Evolutionary conservation across 345 rosid genomes (phyloP).

Genomic region (Hibiscus tridactylites): DNA sequence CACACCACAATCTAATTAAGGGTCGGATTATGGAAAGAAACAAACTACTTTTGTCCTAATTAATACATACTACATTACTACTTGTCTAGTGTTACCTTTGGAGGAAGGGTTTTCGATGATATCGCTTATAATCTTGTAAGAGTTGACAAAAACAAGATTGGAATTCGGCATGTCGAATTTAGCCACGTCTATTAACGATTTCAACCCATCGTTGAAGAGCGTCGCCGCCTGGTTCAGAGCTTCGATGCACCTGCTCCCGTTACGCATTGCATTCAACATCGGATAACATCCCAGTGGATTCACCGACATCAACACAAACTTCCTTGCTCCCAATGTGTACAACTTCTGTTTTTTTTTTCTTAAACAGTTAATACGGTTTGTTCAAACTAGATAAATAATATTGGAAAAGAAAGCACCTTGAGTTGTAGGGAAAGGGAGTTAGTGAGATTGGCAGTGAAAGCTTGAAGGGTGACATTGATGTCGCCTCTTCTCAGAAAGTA

Average conservation of each 20-base stretch:
- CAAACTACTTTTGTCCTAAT: not conserved
- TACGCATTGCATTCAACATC: not conserved
- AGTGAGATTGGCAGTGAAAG: conserved; percentile 43
- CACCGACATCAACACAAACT: conserved; percentile 45
- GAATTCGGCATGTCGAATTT: conserved; percentile 25
- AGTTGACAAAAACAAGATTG: conserved; percentile 29
- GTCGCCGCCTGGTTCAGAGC: conserved; percentile 37
- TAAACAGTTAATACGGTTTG: too few species aligned
- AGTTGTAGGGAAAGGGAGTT: conserved; percentile 29
- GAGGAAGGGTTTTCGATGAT: conserved; percentile 30
- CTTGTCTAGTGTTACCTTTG: conserved; percentile 24
- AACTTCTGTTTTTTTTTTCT: conserved; percentile 24
- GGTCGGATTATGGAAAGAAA: not conserved
- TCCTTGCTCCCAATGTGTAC: conserved; percentile 44
- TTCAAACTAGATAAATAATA: too few species aligned
- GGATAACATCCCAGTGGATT: conserved; percentile 17
- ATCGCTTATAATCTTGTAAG: conserved; percentile 38
- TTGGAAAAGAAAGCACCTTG: conserved; percentile 25
- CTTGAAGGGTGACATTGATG: conserved; percentile 17
- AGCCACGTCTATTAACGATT: conserved; percentile 11
- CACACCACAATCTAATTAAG: not conserved
- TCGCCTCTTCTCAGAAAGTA: conserved; percentile 30
- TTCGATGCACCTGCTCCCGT: conserved; percentile 18
- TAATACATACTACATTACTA: not conserved
- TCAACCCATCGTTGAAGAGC: conserved; percentile 37